Evolutionary conservation across 2,329 filamentous ascomycete genomes (phyloP).

Genomic region (Neurospora crassa): DNA sequence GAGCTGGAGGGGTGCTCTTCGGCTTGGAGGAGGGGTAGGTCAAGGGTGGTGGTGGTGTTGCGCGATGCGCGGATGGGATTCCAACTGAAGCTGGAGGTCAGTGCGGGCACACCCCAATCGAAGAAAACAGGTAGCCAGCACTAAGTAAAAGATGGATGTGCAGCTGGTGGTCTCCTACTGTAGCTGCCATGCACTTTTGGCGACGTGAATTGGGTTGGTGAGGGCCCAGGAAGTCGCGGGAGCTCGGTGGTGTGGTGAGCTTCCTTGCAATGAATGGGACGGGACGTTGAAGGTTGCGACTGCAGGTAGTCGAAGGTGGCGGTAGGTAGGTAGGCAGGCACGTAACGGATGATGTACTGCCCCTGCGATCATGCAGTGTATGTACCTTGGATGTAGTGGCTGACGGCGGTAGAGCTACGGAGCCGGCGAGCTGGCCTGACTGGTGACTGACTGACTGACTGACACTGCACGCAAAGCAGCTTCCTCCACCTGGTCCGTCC

Average conservation of each 20-base stretch:
- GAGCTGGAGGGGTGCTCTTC: neutral
- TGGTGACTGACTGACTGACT: neutral
- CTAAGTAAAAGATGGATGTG: neutral
- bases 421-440: neutral
- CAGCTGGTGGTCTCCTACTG: neutral
- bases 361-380: neutral
- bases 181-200: slow-evolving; percentile 7
- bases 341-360: neutral
- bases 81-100: neutral
- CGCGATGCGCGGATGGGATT: neutral
- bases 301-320: neutral
- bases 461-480: neutral
- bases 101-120: neutral
- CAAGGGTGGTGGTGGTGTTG: neutral
- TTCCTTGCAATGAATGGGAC: neutral
- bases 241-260: neutral
- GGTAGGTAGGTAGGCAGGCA: neutral
- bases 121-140: slow-evolving; percentile 1
- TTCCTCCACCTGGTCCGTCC: neutral
- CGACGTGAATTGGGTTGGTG: neutral
- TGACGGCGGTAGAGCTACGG: neutral
- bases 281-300: neutral
- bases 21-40: neutral
- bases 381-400: neutral
- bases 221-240: slow-evolving; percentile 3